Evolutionary conservation across 2,329 filamentous ascomycete species (phyloP), one percentile per base, ranked within the genome.

Genomic region (Fusarium buharicum): DNA sequence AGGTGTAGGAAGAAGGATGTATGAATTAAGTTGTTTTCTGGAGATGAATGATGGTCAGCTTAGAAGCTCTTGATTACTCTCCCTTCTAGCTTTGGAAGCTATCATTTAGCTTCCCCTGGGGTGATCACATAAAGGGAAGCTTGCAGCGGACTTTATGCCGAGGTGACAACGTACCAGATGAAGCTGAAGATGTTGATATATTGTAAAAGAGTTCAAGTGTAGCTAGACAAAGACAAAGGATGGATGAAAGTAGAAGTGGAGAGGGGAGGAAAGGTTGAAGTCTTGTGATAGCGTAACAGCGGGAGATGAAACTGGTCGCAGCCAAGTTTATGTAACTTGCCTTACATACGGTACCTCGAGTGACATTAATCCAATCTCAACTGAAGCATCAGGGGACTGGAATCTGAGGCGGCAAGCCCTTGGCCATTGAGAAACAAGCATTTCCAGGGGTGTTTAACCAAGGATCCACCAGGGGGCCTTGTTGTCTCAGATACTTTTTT

Each of bases 341-440:
- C 22, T 5, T 24, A 8, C 6, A 8, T 24, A 33, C 13, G 30
- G 30, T 33, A 33, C 30, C 30, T 33, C 30, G 13, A 55, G 56
- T 60, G 56, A 55, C 55, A 59, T 56, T 57, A 37, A 37, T 37
- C 50, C 50, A 64, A 64, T 64, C 61, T 64, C 55, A 54, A 62
- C 55, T 61, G 50, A 64, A 57, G 60, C 55, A 60, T 55, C 47
- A 60, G 62, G 28, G 54, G 60, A 50, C 47, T 50, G 43, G 44
- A 56, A 58, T 53, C 54, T 57, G 39, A 46, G 38, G 43, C 54
- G 39, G 57, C 47, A 33, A 58, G 48, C 52, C 51, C 51, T 50
- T 24, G 49, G 49, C 61, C 62, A 64, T 57, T 64, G 62, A 64
- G 57, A 62, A 66, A 54, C 44, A 65, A 64, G 61, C 56, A 52